Base-by-base conservation (phyloP, 169 alveolate species). In the Eimeria falciformis region DNA sequence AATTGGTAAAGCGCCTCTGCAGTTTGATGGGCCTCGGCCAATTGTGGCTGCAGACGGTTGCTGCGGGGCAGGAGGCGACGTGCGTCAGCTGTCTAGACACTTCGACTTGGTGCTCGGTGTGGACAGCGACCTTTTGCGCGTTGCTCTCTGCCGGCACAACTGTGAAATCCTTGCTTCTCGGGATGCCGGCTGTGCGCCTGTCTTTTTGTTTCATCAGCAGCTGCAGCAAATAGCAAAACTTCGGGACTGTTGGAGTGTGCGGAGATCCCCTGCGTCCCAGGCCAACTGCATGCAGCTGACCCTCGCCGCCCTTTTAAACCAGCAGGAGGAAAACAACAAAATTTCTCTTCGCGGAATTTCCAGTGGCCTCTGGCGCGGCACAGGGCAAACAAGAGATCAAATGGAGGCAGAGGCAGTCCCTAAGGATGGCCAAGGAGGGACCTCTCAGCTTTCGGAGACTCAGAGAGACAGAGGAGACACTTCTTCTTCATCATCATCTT, bases 11-110 rank as follows among this genome's bases (percentile, higher is more conserved):
- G 18, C 47, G n/a, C 17, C 66, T 50, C 29, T n/a, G 46, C 37
- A 17, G 21, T 12, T 27, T 65, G 75, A 18, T 12, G 58, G 45
- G 58, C 79, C 23, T 25, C 58, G 62, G 55, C 90, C 90, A 53
- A 47, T 86, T 14, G 71, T 68, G 2, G 92, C 85, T 5, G 78
- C 56, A 40, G 92, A 86, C 53, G 83, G 85, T 45, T 86, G 92
- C 85, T 86, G 92, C 45, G 92, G 92, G 9, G 92, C 85, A 4
- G 92, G 92, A 33, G 92, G 92, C 9, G 78, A 86, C 40, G 83
- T 86, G 40, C 14, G 27, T 86, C 92, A 86, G 92, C 78, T 86
- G 53, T 77, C 92, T 0, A 55, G 75, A 40, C 78, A 58, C 83
- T 86, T 86, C 25, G 92, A 86, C 40, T 37, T 77, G 18, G 77